These are phyloP conservation scores for Phalaenopsis hybrid DNA, from an alignment of 116 monocot genomes.

Conservation along the genomic window DNA sequence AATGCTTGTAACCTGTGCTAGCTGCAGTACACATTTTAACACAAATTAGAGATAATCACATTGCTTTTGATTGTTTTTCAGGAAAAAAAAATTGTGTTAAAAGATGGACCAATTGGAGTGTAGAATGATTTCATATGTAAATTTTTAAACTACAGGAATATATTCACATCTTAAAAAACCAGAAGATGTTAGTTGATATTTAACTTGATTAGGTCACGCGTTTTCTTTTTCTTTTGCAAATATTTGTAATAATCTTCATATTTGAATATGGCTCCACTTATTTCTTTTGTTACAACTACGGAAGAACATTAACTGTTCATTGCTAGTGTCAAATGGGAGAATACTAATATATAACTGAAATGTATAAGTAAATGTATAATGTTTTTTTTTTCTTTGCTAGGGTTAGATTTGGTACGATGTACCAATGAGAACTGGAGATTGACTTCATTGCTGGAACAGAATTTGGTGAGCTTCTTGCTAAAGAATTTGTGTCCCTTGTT, in stretches of 20 bases:
- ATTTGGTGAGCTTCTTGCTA: too few species aligned
- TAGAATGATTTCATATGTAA: not conserved
- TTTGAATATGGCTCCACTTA: not conserved
- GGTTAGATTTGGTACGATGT: too few species aligned
- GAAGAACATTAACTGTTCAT: too few species aligned
- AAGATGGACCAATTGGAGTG: not conserved
- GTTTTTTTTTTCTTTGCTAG: too few species aligned
- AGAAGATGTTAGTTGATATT: not conserved
- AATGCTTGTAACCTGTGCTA: not conserved
- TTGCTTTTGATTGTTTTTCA: not conserved
- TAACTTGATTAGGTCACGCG: not conserved
- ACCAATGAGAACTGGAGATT: too few species aligned
- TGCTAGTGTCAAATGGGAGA: too few species aligned
- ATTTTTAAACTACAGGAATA: not conserved
- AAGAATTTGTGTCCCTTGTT: too few species aligned
- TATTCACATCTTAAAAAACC: not conserved
- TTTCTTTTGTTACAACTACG: too few species aligned
- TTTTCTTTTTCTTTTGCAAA: not conserved
- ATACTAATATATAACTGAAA: too few species aligned
- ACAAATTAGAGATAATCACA: not conserved
- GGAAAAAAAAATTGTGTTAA: not conserved
- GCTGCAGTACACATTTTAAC: not conserved
- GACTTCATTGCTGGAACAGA: too few species aligned
- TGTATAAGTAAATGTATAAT: too few species aligned
- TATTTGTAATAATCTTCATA: not conserved